Evolutionary conservation across 148 eudicot genomes (phyloP).

Genomic region (Amaranthus cruentus): DNA sequence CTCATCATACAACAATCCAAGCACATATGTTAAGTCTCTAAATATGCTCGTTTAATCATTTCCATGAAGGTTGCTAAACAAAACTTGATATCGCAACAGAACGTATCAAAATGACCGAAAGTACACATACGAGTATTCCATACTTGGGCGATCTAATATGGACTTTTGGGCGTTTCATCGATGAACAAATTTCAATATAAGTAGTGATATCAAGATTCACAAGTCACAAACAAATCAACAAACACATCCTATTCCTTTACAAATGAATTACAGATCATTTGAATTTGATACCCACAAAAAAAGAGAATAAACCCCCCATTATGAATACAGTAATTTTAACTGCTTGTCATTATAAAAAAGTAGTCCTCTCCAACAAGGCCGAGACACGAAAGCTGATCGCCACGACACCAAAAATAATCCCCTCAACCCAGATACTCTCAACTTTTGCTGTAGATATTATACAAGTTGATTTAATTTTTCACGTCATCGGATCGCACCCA

Average conservation of each 20-base stretch:
- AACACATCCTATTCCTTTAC: conserved; percentile 12
- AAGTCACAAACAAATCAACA: conserved; percentile 6
- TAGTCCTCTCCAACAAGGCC: not conserved
- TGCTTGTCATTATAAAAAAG: conserved; percentile 8
- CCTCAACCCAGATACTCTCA: conserved; percentile 6
- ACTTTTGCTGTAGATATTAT: not conserved
- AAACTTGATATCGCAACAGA: too few relatives aligned
- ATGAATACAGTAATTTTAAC: conserved; percentile 7
- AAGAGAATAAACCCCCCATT: not conserved
- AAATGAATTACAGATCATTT: conserved; percentile 25
- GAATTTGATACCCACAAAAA: conserved; percentile 25
- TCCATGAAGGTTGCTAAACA: too few relatives aligned
- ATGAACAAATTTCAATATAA: not conserved
- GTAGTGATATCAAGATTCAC: conserved; percentile 9
- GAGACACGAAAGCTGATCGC: conserved; percentile 10
- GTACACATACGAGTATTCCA: too few relatives aligned
- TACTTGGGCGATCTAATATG: too few relatives aligned
- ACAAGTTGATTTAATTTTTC: not conserved
- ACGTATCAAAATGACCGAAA: too few relatives aligned
- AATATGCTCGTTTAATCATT: too few relatives aligned
- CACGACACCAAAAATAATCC: not conserved
- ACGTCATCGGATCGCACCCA: conserved; percentile 7
- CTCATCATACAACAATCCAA: too few relatives aligned
- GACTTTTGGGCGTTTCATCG: not conserved
- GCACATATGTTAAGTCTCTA: too few relatives aligned